These are phyloP conservation scores for Heliamphora pulchella DNA, from an alignment of 179 eudicot species.

Conservation along the genomic window DNA sequence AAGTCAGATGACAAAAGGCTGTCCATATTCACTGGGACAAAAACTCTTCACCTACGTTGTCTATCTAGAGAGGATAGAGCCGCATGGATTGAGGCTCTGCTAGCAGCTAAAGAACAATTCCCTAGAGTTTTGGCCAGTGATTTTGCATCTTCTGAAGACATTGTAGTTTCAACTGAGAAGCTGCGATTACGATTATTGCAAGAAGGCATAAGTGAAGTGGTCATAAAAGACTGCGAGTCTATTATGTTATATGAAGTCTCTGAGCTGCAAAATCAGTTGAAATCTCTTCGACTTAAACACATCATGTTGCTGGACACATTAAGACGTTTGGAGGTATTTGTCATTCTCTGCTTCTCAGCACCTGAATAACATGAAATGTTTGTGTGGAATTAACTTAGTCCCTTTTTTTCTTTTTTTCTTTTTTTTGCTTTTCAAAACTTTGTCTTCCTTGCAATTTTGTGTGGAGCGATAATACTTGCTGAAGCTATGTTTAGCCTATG, in stretches of 20 bases:
- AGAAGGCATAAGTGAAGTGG: constrained; percentile 61
- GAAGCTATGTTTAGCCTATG: neutral
- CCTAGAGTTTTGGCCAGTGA: constrained; percentile 65
- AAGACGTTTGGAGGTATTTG: constrained; percentile 73
- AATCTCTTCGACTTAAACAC: constrained; percentile 65
- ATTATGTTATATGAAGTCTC: constrained; percentile 79
- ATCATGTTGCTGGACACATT: constrained; percentile 56
- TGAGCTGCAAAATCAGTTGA: constrained; percentile 63
- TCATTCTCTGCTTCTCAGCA: neutral
- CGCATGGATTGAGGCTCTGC: constrained; percentile 80
- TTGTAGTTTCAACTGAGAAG: constrained; percentile 85
- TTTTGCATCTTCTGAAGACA: constrained; percentile 58
- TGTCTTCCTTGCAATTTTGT: neutral
- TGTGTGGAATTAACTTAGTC: constrained; percentile 3
- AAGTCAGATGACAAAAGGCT: constrained; percentile 95
- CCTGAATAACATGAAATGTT: neutral
- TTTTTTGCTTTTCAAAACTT: neutral
- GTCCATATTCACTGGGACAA: constrained; percentile 80
- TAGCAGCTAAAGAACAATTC: constrained; percentile 80
- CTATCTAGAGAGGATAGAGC: constrained; percentile 79
- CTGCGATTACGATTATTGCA: constrained; percentile 56
- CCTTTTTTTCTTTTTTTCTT: neutral
- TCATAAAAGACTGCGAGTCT: constrained; percentile 76
- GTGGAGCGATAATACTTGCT: constrained; percentile 3
- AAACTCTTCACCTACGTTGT: constrained; percentile 94